Evolutionary conservation across 2,329 filamentous ascomycete species (phyloP).

Genomic region (Arthrobotrys iridis): DNA sequence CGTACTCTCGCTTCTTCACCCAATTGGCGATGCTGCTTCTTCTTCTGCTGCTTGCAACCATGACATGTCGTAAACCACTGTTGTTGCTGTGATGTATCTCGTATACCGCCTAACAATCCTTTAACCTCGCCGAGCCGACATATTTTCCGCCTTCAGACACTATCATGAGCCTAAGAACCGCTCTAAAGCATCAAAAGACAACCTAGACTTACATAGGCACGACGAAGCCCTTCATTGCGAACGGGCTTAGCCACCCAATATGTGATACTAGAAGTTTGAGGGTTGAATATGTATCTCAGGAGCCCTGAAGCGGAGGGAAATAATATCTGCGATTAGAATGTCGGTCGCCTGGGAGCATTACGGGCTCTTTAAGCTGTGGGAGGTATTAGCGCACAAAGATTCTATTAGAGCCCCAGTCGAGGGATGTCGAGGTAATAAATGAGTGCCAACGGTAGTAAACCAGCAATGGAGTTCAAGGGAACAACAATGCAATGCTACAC

Average conservation of each 20-base stretch:
- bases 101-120: neutral
- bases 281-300: slow-evolving; percentile 16
- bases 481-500: neutral
- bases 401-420: neutral
- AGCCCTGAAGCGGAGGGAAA: slow-evolving; percentile 46
- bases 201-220: slow-evolving; percentile 37
- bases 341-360: slow-evolving; percentile 41
- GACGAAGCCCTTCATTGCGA: slow-evolving; percentile 46
- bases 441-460: neutral
- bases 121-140: slow-evolving; percentile 32
- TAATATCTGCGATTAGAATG: slow-evolving; percentile 47
- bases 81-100: slow-evolving; percentile 28
- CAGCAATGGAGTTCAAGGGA: neutral
- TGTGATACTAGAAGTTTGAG: neutral
- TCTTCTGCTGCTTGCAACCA: slow-evolving; percentile 13
- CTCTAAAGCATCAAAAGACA: neutral
- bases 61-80: slow-evolving; percentile 21
- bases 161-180: neutral
- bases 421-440: neutral
- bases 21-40: slow-evolving; percentile 34
- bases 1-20: slow-evolving; percentile 49
- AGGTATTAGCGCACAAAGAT: slow-evolving; percentile 6
- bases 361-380: slow-evolving; percentile 28
- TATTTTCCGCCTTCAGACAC: slow-evolving; percentile 21
- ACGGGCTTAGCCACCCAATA: slow-evolving; percentile 20